Percentiles rank a stretch among this genome's conserved stretches.
These are phyloP conservation scores for Penicillium flavigenum DNA, from an alignment of 495 filamentous ascomycete species.

Conservation along the genomic window DNA sequence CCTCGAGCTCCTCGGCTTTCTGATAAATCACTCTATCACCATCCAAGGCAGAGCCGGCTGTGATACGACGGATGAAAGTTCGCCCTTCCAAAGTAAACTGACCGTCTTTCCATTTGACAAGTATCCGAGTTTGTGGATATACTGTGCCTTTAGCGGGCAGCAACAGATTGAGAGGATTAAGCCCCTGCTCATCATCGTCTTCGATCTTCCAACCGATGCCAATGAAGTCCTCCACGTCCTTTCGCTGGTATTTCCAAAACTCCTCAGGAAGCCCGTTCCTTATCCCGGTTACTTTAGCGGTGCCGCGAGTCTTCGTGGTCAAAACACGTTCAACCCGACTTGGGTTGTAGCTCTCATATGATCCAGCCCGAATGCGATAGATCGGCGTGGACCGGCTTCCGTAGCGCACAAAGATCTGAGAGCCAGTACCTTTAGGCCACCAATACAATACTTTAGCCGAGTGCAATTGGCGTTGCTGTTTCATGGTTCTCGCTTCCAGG, in stretches of 20 bases:
- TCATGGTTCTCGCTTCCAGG: slow-evolving; percentile 13
- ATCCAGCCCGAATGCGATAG: slow-evolving; percentile 25
- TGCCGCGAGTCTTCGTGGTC: slow-evolving; percentile 13
- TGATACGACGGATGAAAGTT: slow-evolving; percentile 24
- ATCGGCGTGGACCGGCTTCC: slow-evolving; percentile 15
- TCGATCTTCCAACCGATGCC: slow-evolving; percentile 28
- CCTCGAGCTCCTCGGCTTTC: slow-evolving; percentile 24
- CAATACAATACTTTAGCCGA: slow-evolving; percentile 56
- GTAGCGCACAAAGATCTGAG: slow-evolving; percentile 25
- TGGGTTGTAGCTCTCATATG: slow-evolving; percentile 18
- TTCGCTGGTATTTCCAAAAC: slow-evolving; percentile 20
- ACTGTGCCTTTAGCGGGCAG: slow-evolving; percentile 8
- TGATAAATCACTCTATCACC: slow-evolving; percentile 24
- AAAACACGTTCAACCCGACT: slow-evolving; percentile 13
- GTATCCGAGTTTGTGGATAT: slow-evolving; percentile 25
- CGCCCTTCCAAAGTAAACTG: slow-evolving; percentile 20
- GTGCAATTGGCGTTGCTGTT: slow-evolving; percentile 8
- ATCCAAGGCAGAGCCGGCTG: slow-evolving; percentile 15
- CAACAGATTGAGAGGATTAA: slow-evolving; percentile 15
- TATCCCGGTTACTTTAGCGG: slow-evolving; percentile 7
- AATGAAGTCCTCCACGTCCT: slow-evolving; percentile 22
- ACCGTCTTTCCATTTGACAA: slow-evolving; percentile 28
- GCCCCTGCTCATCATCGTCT: slow-evolving; percentile 20
- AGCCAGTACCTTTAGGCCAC: slow-evolving; percentile 26
- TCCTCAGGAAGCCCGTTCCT: slow-evolving; percentile 15